Evolutionary conservation across 2,329 filamentous ascomycete genomes (phyloP).

Genomic region (Acrodontium crateriforme): DNA sequence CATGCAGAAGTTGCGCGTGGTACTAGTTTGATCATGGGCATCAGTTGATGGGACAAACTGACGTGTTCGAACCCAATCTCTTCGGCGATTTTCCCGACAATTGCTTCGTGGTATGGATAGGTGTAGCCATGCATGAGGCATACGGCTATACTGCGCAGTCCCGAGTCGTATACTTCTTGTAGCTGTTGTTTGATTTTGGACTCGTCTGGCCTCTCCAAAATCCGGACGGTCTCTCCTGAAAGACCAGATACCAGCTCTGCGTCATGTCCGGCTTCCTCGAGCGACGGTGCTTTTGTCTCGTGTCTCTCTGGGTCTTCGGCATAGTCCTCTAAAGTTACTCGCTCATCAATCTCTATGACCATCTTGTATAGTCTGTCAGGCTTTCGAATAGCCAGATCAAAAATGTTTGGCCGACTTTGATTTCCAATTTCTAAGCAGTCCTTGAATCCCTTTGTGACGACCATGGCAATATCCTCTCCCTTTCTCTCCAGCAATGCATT

Average conservation of each 20-base stretch:
- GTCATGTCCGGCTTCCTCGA: conserved; percentile 30
- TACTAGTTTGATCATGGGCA: conserved; percentile 80
- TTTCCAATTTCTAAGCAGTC: conserved; percentile 85
- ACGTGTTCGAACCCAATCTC: conserved; percentile 77
- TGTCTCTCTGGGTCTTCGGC: conserved; percentile 66
- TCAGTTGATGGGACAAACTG: conserved; percentile 64
- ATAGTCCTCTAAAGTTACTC: conserved; percentile 84
- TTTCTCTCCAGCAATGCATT: conserved; percentile 85
- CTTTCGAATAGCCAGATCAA: conserved; percentile 75
- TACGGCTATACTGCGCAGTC: conserved; percentile 71
- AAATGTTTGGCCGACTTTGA: conserved; percentile 78
- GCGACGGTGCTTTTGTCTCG: conserved; percentile 41
- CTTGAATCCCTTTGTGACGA: conserved; percentile 76
- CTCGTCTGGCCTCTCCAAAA: conserved; percentile 49
- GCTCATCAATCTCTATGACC: conserved; percentile 81
- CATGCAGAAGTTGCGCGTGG: conserved; percentile 63
- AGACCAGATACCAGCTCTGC: conserved; percentile 54
- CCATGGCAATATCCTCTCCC: conserved; percentile 74
- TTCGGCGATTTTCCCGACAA: conserved; percentile 60
- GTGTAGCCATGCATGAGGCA: conserved; percentile 90
- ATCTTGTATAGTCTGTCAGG: conserved; percentile 75
- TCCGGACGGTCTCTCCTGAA: conserved; percentile 60
- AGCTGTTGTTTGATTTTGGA: conserved; percentile 45
- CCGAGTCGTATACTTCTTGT: conserved; percentile 52
- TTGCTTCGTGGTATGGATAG: conserved; percentile 70